Conservation (phyloP, 2,329 filamentous ascomycete species). For the Didymella pomorum region DNA sequence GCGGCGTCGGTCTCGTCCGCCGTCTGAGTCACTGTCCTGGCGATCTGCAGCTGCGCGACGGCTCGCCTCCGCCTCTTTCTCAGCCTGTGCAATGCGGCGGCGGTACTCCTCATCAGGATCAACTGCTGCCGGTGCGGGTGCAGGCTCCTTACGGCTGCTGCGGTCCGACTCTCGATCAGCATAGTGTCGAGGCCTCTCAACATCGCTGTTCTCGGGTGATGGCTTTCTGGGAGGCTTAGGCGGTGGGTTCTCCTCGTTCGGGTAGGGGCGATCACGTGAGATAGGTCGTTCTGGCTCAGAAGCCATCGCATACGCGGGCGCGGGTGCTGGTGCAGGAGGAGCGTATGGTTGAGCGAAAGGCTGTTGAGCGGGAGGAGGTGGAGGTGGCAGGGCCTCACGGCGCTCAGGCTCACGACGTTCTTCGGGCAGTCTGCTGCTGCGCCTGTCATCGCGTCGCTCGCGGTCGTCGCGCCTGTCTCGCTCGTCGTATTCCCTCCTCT, state of each 20-base stretch:
- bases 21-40: constrained; percentile 44
- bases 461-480: constrained; percentile 50
- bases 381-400: constrained; percentile 28
- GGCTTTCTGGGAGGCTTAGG: constrained; percentile 37
- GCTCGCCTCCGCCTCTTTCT: constrained; percentile 55
- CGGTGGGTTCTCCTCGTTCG: constrained; percentile 41
- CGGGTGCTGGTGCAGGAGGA: constrained; percentile 17
- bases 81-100: constrained; percentile 56
- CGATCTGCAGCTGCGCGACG: constrained; percentile 38
- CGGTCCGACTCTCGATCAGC: constrained; percentile 48
- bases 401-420: constrained; percentile 30
- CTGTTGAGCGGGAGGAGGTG: constrained; percentile 24
- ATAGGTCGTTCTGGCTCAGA: constrained; percentile 29
- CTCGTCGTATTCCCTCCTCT: constrained; percentile 37
- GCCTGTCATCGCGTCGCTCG: constrained; percentile 39
- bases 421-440: constrained; percentile 31
- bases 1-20: constrained; percentile 46
- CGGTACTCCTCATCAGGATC: constrained; percentile 62
- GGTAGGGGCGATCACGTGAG: constrained; percentile 45
- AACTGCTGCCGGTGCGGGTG: constrained; percentile 34
- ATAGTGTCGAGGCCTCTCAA: constrained; percentile 49
- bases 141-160: constrained; percentile 39
- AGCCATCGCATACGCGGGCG: constrained; percentile 23
- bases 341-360: constrained; percentile 22
- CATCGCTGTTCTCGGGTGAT: constrained; percentile 47